Conservation (phyloP, 192 early-diverging fungal genomes). For the Geosiphon pyriformis region DNA sequence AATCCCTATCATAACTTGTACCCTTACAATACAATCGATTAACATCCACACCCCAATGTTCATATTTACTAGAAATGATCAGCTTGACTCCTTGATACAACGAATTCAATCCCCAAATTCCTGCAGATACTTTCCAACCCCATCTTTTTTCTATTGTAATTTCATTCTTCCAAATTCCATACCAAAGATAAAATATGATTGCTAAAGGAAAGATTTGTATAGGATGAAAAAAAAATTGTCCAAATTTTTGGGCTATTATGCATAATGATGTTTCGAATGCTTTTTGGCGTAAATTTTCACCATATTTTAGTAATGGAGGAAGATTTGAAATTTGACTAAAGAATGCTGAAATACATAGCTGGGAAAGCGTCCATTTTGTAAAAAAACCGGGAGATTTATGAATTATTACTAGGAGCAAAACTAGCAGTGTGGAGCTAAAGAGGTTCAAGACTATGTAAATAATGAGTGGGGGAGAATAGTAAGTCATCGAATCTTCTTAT, state of each 20-base stretch:
- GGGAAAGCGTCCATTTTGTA: neutral
- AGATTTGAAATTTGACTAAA: neutral
- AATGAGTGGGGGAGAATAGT: neutral
- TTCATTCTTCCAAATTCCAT: neutral
- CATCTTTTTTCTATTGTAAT: neutral
- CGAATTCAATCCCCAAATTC: neutral
- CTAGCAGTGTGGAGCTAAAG: neutral
- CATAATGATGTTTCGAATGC: neutral
- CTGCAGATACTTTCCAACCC: neutral
- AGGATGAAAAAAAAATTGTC: neutral
- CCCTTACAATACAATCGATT: neutral
- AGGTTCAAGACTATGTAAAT: neutral
- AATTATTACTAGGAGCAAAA: neutral
- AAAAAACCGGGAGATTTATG: neutral
- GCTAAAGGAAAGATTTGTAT: neutral
- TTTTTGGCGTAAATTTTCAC: neutral
- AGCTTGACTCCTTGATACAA: neutral
- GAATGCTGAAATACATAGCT: neutral
- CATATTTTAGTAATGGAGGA: neutral
- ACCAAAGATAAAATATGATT: constrained; percentile 15
- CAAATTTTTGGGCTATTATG: neutral
- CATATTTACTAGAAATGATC: no score
- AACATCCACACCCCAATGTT: neutral
- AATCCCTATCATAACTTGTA: neutral
- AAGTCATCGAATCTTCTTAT: no score